Evolutionary conservation across 352 stramenopile species (phyloP).

Genomic region (Peronospora farinosa): DNA sequence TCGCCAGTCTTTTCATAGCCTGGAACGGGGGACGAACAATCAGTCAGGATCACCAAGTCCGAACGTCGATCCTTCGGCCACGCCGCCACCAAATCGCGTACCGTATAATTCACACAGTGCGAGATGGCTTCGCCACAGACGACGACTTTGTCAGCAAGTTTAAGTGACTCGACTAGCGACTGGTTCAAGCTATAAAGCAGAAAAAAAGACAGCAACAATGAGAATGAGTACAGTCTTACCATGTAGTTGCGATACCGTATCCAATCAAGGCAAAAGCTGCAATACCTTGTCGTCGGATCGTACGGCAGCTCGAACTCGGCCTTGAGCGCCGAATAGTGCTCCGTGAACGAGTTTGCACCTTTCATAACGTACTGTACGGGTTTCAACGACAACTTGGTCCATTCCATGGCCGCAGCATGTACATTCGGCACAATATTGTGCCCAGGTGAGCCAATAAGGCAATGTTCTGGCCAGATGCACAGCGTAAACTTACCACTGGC

Average conservation of each 20-base stretch:
- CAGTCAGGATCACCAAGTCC: slow-evolving; percentile 73
- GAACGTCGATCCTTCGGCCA: slow-evolving; percentile 69
- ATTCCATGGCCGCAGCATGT: slow-evolving; percentile 76
- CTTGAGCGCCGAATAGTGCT: slow-evolving; percentile 93
- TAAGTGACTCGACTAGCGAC: slow-evolving; percentile 79
- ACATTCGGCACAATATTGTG: slow-evolving; percentile 87
- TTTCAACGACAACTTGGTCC: slow-evolving; percentile 60
- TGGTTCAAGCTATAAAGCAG: slow-evolving; percentile 72
- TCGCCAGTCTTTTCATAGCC: slow-evolving; percentile 64
- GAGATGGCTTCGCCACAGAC: slow-evolving; percentile 93
- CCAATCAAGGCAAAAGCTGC: neutral
- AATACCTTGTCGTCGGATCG: slow-evolving; percentile 55
- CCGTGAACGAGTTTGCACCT: slow-evolving; percentile 92
- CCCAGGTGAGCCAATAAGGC: slow-evolving; percentile 87
- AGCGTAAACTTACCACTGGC: slow-evolving; percentile 85
- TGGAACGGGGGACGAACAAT: slow-evolving; percentile 65
- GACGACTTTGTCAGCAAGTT: slow-evolving; percentile 78
- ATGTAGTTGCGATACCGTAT: neutral
- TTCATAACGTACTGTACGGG: slow-evolving; percentile 89
- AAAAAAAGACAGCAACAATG: neutral
- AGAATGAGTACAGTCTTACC: neutral
- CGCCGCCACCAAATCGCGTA: slow-evolving; percentile 85
- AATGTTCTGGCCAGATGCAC: slow-evolving; percentile 97
- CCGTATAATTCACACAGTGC: slow-evolving; percentile 96
- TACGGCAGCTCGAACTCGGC: slow-evolving; percentile 89